These are phyloP conservation scores for Tylopilus vinaceipallidus DNA, from an alignment of 768 basidiomycete genomes.

Conservation along the genomic window DNA sequence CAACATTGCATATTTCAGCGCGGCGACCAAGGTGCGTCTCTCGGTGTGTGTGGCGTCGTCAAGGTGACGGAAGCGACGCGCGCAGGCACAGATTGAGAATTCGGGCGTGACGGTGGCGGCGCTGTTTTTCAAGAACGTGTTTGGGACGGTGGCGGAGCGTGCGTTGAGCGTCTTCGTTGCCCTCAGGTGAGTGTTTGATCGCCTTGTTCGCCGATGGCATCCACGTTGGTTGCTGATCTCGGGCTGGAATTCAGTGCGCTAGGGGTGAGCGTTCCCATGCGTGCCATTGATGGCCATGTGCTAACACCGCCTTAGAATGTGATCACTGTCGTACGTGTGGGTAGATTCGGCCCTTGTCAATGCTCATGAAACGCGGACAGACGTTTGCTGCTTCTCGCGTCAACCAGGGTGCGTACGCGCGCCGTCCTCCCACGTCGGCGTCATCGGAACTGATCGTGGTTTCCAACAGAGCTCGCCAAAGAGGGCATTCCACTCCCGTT, in stretches of 20 bases:
- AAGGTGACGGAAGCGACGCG: neutral
- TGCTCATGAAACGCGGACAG: slow-evolving; percentile 22
- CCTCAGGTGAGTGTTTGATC: slow-evolving; percentile 38
- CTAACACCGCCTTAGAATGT: too few relatives aligned
- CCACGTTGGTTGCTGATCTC: neutral
- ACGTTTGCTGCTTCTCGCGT: slow-evolving; percentile 50
- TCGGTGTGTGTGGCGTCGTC: too few relatives aligned
- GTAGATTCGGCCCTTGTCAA: too few relatives aligned
- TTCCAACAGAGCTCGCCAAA: slow-evolving; percentile 49
- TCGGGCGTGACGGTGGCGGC: slow-evolving; percentile 56
- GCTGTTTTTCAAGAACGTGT: slow-evolving; percentile 58
- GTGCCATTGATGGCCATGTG: neutral
- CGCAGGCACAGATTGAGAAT: slow-evolving; percentile 43
- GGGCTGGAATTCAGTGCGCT: slow-evolving; percentile 40
- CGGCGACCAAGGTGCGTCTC: slow-evolving; percentile 22
- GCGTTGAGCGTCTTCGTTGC: slow-evolving; percentile 59
- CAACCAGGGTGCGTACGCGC: slow-evolving; percentile 45
- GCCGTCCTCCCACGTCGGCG: neutral
- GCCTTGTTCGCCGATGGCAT: neutral
- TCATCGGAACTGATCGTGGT: neutral
- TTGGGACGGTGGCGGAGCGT: slow-evolving; percentile 49
- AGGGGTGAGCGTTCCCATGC: slow-evolving; percentile 22
- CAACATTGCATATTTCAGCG: slow-evolving; percentile 57
- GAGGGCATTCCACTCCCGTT: slow-evolving; percentile 62
- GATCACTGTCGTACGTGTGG: too few relatives aligned